Base-by-base conservation (phyloP, 2,329 filamentous ascomycete species). In the Tolypocladium amazonense region DNA sequence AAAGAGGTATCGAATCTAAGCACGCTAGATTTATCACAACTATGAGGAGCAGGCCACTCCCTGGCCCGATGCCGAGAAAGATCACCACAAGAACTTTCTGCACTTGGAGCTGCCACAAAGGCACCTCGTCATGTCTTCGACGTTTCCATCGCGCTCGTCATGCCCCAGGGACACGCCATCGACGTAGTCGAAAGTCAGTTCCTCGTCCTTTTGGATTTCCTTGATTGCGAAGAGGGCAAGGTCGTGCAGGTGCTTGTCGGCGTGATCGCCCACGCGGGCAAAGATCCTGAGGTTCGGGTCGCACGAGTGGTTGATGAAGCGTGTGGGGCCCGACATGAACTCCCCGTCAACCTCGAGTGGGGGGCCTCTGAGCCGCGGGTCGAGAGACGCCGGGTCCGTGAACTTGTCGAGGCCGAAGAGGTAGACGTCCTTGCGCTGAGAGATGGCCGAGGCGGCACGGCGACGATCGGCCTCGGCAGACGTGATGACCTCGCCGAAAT, bases 331-430 rank as follows among this genome's bases (percentile, higher is more conserved):
- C 0, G 89, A 89, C 77, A 87, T 85, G 70, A 88, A 88, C 70
- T 92, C 87, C 14, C 90, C 90, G 60, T 87, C 85, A 0, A 86
- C 81, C 63, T 86, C 84, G 4, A 88, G 73, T 20, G 84, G 79
- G 7, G 80, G 75, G 0, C 79, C 81, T 4, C 78, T 76, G 0
- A 88, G 77, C 1, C 83, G 76, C n/a, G 76, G 73, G 61, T 87
- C 83, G 12, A 79, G 73, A 1, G 81, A 84, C 7, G 78, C 65
- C 0, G 78, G 74, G 59, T 88, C 81, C 0, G 78, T 82, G 69
- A 92, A 93, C 69, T 94, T 94, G 76, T 95, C 90, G 1, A 95
- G 82, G 1, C 82, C 85, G 71, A 93, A 94, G 1, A 94, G 80
- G 65, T 94, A 94, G 0, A 88, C 85, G 27, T 89, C 86, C 66